These are phyloP conservation scores for Glaciozyma martinii DNA, from an alignment of 768 basidiomycete genomes.

Conservation along the genomic window DNA sequence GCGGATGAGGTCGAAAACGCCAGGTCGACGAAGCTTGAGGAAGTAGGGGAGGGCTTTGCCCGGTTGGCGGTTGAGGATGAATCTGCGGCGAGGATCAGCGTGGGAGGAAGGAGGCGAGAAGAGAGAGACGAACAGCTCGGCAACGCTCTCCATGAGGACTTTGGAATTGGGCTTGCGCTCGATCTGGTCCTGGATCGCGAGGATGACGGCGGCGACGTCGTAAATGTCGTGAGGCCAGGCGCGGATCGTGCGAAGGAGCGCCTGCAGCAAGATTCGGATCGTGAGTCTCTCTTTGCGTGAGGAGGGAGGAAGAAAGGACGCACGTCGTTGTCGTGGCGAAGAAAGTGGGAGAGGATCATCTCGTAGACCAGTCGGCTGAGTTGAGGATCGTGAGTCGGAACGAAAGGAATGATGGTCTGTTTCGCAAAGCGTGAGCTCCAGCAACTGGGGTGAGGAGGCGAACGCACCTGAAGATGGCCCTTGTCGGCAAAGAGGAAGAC, in stretches of 20 bases:
- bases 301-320: constrained; percentile 12
- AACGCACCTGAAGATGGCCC: constrained; percentile 60
- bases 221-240: constrained; percentile 90
- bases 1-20: constrained; percentile 88
- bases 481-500: constrained; percentile 81
- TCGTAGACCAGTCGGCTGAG: constrained; percentile 82
- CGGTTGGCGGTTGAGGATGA: constrained; percentile 77
- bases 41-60: constrained; percentile 89
- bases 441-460: not conserved
- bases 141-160: constrained; percentile 85
- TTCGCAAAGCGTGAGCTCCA: not conserved
- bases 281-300: not conserved
- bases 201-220: constrained; percentile 73
- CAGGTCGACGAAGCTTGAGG: constrained; percentile 70
- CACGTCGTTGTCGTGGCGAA: constrained; percentile 67
- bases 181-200: constrained; percentile 75
- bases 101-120: not conserved
- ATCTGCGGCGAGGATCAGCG: constrained; percentile 45
- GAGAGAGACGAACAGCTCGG: constrained; percentile 59
- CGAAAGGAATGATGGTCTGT: constrained; percentile 76
- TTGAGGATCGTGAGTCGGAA: constrained; percentile 73
- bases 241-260: constrained; percentile 64
- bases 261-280: constrained; percentile 42
- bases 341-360: constrained; percentile 81
- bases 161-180: constrained; percentile 50